These are phyloP conservation scores for Hippophae tibetana DNA, from an alignment of 306 rosid genomes.

Conservation along the genomic window DNA sequence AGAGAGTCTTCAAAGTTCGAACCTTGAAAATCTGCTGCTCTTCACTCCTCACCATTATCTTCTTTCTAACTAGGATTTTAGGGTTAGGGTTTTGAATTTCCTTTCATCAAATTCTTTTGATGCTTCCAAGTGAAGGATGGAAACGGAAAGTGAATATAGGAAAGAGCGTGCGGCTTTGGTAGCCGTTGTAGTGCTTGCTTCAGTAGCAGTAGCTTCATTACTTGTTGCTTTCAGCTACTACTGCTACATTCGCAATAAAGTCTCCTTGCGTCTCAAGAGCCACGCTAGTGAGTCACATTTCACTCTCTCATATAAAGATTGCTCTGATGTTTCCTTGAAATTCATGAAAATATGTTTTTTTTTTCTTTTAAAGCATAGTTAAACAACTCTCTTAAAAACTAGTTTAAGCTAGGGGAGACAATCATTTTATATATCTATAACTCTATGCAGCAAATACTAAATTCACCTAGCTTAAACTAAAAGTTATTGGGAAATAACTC, in stretches of 20 bases:
- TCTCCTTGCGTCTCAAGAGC: conserved; percentile 48
- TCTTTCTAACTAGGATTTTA: background rate
- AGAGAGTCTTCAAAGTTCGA: conserved; percentile 21
- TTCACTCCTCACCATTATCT: conserved; percentile 9
- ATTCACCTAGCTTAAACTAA: no score
- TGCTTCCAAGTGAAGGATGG: conserved; percentile 34
- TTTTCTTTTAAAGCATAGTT: background rate
- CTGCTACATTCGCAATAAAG: conserved; percentile 68
- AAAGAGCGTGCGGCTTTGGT: conserved; percentile 47
- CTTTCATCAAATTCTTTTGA: background rate
- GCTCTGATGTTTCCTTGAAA: no score
- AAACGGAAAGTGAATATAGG: conserved; percentile 39
- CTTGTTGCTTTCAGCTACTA: conserved; percentile 75
- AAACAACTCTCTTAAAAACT: no score
- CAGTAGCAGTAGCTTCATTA: conserved; percentile 57
- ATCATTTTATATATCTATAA: no score
- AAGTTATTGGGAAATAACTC: no score
- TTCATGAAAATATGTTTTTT: no score
- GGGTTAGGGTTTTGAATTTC: conserved; percentile 17
- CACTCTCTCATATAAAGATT: background rate
- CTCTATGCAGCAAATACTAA: no score
- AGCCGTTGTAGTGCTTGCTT: conserved; percentile 53
- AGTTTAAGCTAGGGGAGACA: no score
- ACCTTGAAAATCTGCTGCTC: conserved; percentile 15
- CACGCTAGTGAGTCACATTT: conserved; percentile 36